These are phyloP conservation scores for Microcera coccophila DNA, from an alignment of 2,329 filamentous ascomycete genomes.

Conservation along the genomic window DNA sequence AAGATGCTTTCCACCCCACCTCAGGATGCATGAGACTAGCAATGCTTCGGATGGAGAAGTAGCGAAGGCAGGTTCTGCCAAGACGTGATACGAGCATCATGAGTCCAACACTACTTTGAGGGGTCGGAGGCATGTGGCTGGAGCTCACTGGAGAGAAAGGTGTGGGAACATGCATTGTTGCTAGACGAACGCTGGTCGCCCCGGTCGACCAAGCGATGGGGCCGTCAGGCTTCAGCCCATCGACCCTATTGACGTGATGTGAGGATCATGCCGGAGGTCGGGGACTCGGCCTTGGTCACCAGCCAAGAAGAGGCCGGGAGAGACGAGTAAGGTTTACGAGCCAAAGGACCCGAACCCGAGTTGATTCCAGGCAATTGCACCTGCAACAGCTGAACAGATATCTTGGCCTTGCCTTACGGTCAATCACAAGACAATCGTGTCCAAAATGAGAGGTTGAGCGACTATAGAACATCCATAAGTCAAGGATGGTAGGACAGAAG, in stretches of 20 bases:
- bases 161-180: constrained; percentile 11
- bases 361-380: not conserved
- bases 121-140: constrained; percentile 30
- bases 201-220: not conserved
- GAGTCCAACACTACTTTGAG: constrained; percentile 17
- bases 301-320: too few relatives aligned
- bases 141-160: constrained; percentile 27
- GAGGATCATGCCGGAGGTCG: not conserved
- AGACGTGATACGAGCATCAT: constrained; percentile 24
- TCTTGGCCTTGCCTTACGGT: not conserved
- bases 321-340: not conserved
- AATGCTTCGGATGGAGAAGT: constrained; percentile 18
- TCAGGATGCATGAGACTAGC: constrained; percentile 19
- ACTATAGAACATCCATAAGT: too few relatives aligned
- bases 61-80: constrained; percentile 16
- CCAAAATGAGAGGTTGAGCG: too few relatives aligned
- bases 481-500: too few relatives aligned
- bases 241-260: not conserved
- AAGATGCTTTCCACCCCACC: constrained; percentile 17
- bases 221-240: not conserved
- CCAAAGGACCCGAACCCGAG: not conserved
- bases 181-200: constrained; percentile 6
- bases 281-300: not conserved
- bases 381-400: not conserved
- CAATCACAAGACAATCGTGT: not conserved